Evolutionary conservation across 176 grass and related monocot genomes (phyloP), one percentile per base, ranked within the genome.

Genomic region (Ananas comosus): DNA sequence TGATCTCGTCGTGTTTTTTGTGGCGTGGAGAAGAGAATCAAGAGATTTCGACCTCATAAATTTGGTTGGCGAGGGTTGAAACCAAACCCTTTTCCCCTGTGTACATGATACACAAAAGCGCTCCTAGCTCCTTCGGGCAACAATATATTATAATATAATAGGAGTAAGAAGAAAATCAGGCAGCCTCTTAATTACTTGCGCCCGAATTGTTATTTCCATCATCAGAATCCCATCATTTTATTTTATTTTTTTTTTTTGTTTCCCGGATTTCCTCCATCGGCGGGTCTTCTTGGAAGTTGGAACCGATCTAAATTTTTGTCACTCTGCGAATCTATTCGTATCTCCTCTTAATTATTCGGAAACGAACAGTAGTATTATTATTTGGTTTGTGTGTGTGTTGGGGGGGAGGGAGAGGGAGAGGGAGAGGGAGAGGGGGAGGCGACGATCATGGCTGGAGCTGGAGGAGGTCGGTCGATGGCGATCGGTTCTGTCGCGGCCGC

Each of bases 61-160:
- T 84, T 79, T 79, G 75, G 48, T 84, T 84, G 81, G 81, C 81
- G 42, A 51, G 18, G 50, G 65, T 70, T 66, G 64, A 83, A 83
- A 70, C 47, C 18, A 19, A 63, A 73, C 56, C 56, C n/a, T 14
- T 11, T 53, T 12, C 19, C 10, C 10, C 13, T 7, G 21, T 4
- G 42, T 14, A 51, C 19, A 13, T 21, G 33, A 48, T 10, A 72
- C 51, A 8, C 12, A 78, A 65, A 80, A 80, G 51, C 28, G 53
- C 51, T 42, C n/a, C n/a, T n/a, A n/a, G 2, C 16, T 42, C 33
- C 23, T 71, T 33, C 51, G 13, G 6, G 24, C 5, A 16, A 11
- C 51, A 57, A 57, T 16, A 13, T 18, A 18, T 3, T 23, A 23
- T 23, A 23, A 13, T 18, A 18, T 3, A 61, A 13, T 23, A 52